Percentiles rank a stretch among this genome's conserved stretches.
Evolutionary conservation across 345 rosid species (phyloP).

Genomic region (Gossypium arboreum): DNA sequence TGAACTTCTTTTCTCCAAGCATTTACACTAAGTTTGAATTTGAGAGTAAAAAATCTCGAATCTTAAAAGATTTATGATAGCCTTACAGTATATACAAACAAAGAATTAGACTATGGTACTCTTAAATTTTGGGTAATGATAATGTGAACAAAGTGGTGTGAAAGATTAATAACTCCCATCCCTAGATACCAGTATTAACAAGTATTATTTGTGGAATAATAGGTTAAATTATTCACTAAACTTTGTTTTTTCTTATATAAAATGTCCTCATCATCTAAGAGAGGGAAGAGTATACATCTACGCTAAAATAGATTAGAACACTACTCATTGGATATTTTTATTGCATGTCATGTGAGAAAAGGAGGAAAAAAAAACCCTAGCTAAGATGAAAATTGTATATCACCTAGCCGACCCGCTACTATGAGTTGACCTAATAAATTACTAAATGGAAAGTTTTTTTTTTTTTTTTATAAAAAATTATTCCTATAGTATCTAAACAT

Average conservation of each 20-base stretch:
- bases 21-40: neutral
- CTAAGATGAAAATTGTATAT: neutral
- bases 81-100: neutral
- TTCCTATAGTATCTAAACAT: no score
- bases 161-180: neutral
- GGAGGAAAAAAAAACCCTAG: neutral
- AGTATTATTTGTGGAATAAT: no score
- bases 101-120: neutral
- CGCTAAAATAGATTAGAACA: slow-evolving; percentile 6
- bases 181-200: neutral
- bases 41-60: no score
- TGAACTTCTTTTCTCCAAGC: no score
- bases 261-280: no score
- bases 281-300: neutral
- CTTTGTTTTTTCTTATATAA: no score
- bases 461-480: neutral
- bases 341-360: neutral
- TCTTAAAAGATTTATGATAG: neutral
- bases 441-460: neutral
- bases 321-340: neutral
- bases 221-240: no score
- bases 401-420: neutral
- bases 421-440: slow-evolving; percentile 26
- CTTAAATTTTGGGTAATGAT: slow-evolving; percentile 19
- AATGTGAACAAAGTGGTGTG: neutral